Evolutionary conservation across 306 rosid genomes (phyloP).

Genomic region (Vicia villosa): DNA sequence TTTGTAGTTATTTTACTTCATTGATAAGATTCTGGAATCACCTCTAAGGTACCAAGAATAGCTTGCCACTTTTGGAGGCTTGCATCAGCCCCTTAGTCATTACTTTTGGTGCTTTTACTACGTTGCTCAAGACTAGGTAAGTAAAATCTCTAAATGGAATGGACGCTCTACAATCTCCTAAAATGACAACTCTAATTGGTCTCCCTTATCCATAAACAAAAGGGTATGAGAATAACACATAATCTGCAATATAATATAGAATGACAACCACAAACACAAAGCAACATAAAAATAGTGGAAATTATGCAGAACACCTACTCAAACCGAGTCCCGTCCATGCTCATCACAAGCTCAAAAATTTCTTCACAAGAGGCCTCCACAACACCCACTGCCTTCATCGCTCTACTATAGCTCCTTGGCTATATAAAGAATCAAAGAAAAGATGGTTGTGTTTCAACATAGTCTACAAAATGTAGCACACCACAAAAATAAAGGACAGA

Average conservation of each 20-base stretch:
- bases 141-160: neutral
- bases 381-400: conserved; percentile 99
- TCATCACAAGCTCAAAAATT: conserved; percentile 96
- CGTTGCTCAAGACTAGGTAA: conserved; percentile 8
- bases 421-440: conserved; percentile 53
- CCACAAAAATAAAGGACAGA: conserved; percentile 31
- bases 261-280: conserved; percentile 18
- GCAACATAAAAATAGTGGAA: conserved; percentile 20
- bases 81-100: conserved; percentile 10
- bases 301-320: conserved; percentile 77
- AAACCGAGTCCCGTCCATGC: conserved; percentile 99
- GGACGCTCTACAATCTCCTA: conserved; percentile 9
- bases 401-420: conserved; percentile 99
- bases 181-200: conserved; percentile 20
- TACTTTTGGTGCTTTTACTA: conserved; percentile 16
- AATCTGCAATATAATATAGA: conserved; percentile 21
- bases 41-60: conserved; percentile 23
- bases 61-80: neutral
- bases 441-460: conserved; percentile 36
- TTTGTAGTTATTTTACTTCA: conserved; percentile 9
- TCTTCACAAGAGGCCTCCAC: conserved; percentile 98
- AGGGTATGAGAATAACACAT: conserved; percentile 29
- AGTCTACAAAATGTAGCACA: conserved; percentile 22
- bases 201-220: conserved; percentile 21
- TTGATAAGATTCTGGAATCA: conserved; percentile 25